Percentiles rank a stretch among this genome's conserved stretches.
These are phyloP conservation scores for Halteria grandinella DNA, from an alignment of 73 alveolate genomes.

Conservation along the genomic window DNA sequence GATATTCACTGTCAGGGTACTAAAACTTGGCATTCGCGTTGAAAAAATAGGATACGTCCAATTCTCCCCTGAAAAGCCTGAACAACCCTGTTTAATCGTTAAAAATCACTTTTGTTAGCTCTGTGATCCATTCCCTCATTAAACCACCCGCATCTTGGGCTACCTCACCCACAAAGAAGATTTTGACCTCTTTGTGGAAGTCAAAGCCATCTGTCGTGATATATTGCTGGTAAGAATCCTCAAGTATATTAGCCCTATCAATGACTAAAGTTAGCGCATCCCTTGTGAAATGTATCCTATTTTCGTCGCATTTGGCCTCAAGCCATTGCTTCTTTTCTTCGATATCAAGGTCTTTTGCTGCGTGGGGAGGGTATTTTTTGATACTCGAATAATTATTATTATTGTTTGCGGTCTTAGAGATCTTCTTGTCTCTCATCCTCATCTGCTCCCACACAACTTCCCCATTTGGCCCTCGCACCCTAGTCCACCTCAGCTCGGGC, in stretches of 20 bases:
- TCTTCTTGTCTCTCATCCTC: no score
- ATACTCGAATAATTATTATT: no score
- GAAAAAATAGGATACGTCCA: conserved; percentile 4
- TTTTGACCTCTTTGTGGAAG: conserved; percentile 76
- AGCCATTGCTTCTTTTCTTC: conserved; percentile 56
- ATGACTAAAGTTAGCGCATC: conserved; percentile 54
- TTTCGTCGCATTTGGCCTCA: conserved; percentile 30
- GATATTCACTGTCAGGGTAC: no score
- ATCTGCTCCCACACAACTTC: no score
- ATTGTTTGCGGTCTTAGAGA: no score
- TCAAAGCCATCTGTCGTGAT: conserved; percentile 63
- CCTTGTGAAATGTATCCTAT: conserved; percentile 37
- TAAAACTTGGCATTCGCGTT: neutral
- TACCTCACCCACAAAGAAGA: conserved; percentile 78
- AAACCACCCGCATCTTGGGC: conserved; percentile 85
- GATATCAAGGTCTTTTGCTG: no score
- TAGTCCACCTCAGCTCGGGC: no score
- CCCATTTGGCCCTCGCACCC: no score
- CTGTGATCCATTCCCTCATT: conserved; percentile 81
- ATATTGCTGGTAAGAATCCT: conserved; percentile 53
- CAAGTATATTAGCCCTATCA: conserved; percentile 29
- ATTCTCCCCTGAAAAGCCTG: conserved; percentile 44
- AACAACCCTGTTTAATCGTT: conserved; percentile 62
- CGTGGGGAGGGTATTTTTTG: no score
- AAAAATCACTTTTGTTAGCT: conserved; percentile 63